Conservation (phyloP, 495 filamentous ascomycete genomes). For the Neurospora pannonica region DNA sequence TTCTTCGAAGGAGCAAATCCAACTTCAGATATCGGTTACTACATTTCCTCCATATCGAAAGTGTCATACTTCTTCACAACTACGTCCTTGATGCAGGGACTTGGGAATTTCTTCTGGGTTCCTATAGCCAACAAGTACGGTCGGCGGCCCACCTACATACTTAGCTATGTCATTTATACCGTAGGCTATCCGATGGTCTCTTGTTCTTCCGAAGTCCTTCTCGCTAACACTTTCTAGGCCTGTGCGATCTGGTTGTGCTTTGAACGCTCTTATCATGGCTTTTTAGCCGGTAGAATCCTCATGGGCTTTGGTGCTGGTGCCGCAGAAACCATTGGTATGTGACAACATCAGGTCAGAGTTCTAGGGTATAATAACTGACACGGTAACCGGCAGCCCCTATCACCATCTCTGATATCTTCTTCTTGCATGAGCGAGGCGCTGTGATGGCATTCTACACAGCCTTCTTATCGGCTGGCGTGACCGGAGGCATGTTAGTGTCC, state of each 20-base stretch:
- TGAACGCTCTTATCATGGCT: conserved; percentile 32
- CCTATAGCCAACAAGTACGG: conserved; percentile 47
- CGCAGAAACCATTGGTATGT: conserved; percentile 37
- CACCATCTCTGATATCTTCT: conserved; percentile 50
- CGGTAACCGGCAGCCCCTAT: conserved; percentile 24
- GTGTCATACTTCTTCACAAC: conserved; percentile 45
- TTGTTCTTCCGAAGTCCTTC: background rate
- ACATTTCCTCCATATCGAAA: conserved; percentile 30
- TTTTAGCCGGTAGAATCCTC: conserved; percentile 37
- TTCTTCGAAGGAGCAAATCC: conserved; percentile 31
- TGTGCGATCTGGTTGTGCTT: conserved; percentile 37
- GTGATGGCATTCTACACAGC: conserved; percentile 42
- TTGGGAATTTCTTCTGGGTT: conserved; percentile 47
- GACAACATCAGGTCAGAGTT: background rate
- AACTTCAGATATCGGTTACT: conserved; percentile 6
- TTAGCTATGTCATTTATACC: conserved; percentile 37
- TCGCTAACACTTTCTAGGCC: conserved; percentile 7
- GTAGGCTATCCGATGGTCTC: background rate
- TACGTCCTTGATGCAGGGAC: conserved; percentile 40
- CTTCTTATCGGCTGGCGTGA: conserved; percentile 36
- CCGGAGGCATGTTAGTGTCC: conserved; percentile 38
- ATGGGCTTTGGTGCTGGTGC: conserved; percentile 45
- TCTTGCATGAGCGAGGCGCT: conserved; percentile 47
- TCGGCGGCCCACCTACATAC: conserved; percentile 42
- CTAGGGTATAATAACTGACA: background rate